Evolutionary conservation across 257 asterid species (phyloP).

Genomic region (Solanum arcanum): DNA sequence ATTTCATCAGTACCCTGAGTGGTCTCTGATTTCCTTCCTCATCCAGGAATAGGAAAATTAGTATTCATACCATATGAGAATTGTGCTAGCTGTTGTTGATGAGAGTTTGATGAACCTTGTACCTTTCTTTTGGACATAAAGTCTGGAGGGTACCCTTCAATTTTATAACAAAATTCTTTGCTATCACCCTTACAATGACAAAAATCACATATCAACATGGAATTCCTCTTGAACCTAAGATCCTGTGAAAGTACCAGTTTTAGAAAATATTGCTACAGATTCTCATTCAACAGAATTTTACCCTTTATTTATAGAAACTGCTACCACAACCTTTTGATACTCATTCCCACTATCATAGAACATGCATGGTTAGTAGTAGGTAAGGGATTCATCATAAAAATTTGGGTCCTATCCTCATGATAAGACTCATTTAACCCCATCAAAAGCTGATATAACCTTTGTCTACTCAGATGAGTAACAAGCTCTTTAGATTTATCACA

Average conservation of each 20-base stretch:
- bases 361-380: background rate
- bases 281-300: background rate
- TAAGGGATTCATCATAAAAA: background rate
- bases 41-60: no score
- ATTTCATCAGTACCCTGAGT: no score
- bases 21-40: no score
- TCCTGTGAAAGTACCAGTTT: background rate
- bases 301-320: background rate
- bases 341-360: background rate
- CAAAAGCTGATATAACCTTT: background rate
- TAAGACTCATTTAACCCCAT: background rate
- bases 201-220: background rate
- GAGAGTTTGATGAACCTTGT: background rate
- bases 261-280: background rate
- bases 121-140: background rate
- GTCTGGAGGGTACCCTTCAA: background rate
- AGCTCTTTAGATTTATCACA: background rate
- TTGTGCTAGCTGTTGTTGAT: background rate
- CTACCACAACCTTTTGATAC: background rate
- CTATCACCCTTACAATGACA: background rate
- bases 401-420: background rate
- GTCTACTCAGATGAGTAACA: background rate
- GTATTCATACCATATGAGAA: background rate
- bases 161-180: background rate
- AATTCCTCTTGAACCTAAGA: no score